Evolutionary conservation across 1,284 basidiomycete genomes (phyloP).

Genomic region (Puccinia polysora): DNA sequence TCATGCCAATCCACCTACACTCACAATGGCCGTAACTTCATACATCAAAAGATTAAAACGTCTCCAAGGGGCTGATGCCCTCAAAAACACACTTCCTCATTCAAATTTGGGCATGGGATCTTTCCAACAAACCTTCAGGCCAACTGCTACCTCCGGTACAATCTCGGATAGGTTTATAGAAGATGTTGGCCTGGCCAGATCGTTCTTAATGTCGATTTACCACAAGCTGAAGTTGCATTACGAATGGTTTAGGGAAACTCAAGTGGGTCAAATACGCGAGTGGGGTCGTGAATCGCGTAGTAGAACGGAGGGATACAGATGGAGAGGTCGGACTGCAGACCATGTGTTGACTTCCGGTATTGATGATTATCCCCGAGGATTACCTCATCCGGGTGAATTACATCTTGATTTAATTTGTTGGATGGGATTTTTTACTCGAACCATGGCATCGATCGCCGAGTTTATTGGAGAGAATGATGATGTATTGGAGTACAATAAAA

Average conservation of each 20-base stretch:
- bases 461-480: conserved; percentile 80
- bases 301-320: conserved; percentile 82
- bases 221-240: conserved; percentile 79
- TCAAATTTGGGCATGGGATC: conserved; percentile 41
- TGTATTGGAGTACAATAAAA: conserved; percentile 66
- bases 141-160: conserved; percentile 50
- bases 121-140: conserved; percentile 48
- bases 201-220: conserved; percentile 74
- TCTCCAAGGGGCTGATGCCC: conserved; percentile 22
- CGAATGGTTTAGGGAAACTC: conserved; percentile 88
- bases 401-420: conserved; percentile 87
- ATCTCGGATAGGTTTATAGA: conserved; percentile 58
- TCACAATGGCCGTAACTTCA: conserved; percentile 81
- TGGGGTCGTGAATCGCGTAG: conserved; percentile 75
- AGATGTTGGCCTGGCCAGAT: conserved; percentile 61
- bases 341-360: conserved; percentile 89
- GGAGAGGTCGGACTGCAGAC: conserved; percentile 79
- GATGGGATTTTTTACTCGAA: conserved; percentile 88
- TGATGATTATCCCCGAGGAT: conserved; percentile 86
- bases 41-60: conserved; percentile 71
- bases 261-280: conserved; percentile 84
- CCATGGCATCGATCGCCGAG: conserved; percentile 77
- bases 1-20: conserved; percentile 88
- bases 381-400: conserved; percentile 80
- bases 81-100: conserved; percentile 44